phyloP scores from a whole-genome alignment of 352 stramenopile genomes.

The Pythium vanterpoolii region DNA sequence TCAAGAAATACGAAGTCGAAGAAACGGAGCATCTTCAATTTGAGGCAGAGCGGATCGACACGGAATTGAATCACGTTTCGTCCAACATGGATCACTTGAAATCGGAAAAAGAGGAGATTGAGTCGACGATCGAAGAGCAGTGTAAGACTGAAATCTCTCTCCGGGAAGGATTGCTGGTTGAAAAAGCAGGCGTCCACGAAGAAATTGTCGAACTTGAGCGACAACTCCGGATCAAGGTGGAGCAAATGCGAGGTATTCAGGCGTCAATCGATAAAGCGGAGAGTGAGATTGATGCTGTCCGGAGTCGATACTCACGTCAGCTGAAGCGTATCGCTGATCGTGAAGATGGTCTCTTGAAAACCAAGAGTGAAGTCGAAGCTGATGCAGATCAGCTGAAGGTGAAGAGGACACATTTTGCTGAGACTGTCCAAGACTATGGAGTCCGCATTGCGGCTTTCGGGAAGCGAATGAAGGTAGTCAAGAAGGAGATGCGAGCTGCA shows the following conservation, averaged over 20 bases:
- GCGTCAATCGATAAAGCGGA: conserved; percentile 68
- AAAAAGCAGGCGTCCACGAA: conserved; percentile 59
- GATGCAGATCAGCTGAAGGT: conserved; percentile 56
- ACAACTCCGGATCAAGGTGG: conserved; percentile 55
- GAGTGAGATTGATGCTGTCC: conserved; percentile 72
- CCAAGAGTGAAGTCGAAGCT: conserved; percentile 68
- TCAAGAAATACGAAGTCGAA: conserved; percentile 60
- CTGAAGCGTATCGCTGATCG: conserved; percentile 78
- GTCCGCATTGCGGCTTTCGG: conserved; percentile 46
- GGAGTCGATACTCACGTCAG: conserved; percentile 68
- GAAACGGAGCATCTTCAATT: conserved; percentile 77
- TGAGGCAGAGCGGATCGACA: conserved; percentile 70
- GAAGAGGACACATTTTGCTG: conserved; percentile 54
- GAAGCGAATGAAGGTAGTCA: conserved; percentile 55
- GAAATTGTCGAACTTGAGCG: conserved; percentile 73
- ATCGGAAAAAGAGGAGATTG: conserved; percentile 73
- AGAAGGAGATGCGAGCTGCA: conserved; percentile 69
- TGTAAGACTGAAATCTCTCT: conserved; percentile 62
- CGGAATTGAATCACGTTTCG: conserved; percentile 71
- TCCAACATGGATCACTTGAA: conserved; percentile 68
- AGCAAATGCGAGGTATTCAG: conserved; percentile 58
- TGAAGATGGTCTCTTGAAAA: conserved; percentile 68
- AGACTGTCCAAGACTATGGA: conserved; percentile 51
- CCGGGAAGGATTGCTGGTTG: conserved; percentile 46
- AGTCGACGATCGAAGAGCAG: conserved; percentile 71